Conservation (phyloP, 106 monocot genomes). For the Acorus calamus region DNA sequence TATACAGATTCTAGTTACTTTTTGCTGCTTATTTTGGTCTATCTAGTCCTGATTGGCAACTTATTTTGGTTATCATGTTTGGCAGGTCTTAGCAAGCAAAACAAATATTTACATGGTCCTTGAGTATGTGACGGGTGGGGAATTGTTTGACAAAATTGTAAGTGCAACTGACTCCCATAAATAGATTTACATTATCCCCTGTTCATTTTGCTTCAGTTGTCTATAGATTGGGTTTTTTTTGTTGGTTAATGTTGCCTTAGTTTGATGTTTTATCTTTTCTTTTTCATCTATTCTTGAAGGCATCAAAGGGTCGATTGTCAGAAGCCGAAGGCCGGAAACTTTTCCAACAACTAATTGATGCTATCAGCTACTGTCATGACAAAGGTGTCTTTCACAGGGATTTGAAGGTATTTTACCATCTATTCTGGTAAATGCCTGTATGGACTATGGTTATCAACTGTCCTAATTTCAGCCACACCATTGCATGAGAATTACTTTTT, state of each 20-base stretch:
- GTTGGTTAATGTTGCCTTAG: no score
- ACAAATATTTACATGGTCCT: constrained; percentile 75
- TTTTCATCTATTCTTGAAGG: constrained; percentile 11
- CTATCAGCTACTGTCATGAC: constrained; percentile 67
- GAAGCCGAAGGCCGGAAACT: constrained; percentile 57
- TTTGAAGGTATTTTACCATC: constrained; percentile 44
- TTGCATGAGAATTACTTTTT: no score
- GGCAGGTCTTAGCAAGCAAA: constrained; percentile 57
- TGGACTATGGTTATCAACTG: no score
- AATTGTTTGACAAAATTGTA: constrained; percentile 68
- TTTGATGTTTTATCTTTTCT: not conserved
- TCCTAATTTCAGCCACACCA: no score
- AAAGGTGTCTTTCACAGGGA: constrained; percentile 81
- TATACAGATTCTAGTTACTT: no score
- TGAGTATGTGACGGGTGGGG: constrained; percentile 68
- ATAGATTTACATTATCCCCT: not conserved
- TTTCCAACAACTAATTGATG: constrained; percentile 90
- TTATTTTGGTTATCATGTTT: not conserved
- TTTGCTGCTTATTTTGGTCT: no score
- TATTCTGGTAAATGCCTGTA: not conserved
- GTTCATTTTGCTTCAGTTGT: no score
- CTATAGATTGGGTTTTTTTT: no score
- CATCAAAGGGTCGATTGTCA: constrained; percentile 36
- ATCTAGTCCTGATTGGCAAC: not conserved
- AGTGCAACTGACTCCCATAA: constrained; percentile 5